Conservation (phyloP, 2,329 filamentous ascomycete genomes). For the Colletotrichum cuscutae region DNA sequence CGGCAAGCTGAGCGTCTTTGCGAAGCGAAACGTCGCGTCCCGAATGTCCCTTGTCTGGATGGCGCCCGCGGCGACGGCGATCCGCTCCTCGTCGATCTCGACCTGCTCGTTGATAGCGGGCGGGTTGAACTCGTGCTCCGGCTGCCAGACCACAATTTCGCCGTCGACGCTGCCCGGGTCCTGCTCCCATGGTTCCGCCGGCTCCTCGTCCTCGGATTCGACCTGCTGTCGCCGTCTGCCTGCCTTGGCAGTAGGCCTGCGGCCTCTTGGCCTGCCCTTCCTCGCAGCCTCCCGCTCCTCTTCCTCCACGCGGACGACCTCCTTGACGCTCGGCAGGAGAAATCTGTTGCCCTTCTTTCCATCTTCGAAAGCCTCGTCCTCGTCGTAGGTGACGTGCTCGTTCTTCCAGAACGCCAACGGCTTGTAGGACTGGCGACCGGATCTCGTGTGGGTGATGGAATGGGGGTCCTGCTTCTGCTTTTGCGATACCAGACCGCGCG, state of each 20-base stretch:
- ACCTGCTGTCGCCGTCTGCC: constrained; percentile 46
- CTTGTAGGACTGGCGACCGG: constrained; percentile 80
- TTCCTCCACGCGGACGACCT: constrained; percentile 80
- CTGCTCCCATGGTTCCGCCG: constrained; percentile 77
- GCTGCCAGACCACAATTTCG: constrained; percentile 72
- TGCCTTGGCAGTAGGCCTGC: constrained; percentile 40
- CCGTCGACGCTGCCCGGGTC: constrained; percentile 72
- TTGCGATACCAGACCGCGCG: constrained; percentile 64
- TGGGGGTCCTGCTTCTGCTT: constrained; percentile 60
- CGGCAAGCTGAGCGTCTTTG: constrained; percentile 83
- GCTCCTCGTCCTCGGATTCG: constrained; percentile 60
- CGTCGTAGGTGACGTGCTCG: constrained; percentile 78
- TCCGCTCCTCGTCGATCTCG: constrained; percentile 63
- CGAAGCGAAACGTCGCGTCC: constrained; percentile 83
- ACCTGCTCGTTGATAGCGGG: constrained; percentile 61
- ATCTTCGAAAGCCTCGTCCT: constrained; percentile 63
- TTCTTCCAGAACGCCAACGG: constrained; percentile 90
- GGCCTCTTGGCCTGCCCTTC: constrained; percentile 39
- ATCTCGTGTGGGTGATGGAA: constrained; percentile 71
- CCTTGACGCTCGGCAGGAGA: constrained; percentile 77
- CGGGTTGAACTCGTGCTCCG: constrained; percentile 64
- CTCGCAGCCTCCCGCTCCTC: constrained; percentile 48
- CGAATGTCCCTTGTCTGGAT: constrained; percentile 69
- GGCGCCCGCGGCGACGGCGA: constrained; percentile 66
- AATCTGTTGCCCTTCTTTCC: constrained; percentile 53